Conservation (phyloP, 2,329 filamentous ascomycete genomes). For the Fusarium musae region DNA sequence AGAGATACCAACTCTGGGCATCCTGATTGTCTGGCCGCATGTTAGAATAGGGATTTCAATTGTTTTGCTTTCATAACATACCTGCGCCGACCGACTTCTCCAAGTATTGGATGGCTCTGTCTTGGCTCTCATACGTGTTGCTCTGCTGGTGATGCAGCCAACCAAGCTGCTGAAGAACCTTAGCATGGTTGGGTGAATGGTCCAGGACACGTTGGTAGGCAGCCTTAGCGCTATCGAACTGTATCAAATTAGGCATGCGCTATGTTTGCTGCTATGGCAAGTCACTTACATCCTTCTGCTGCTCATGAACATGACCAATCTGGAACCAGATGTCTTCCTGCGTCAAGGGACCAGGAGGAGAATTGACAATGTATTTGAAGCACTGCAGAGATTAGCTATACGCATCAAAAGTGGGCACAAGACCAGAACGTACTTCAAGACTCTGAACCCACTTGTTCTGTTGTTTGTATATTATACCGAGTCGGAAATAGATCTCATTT, state of each 20-base stretch:
- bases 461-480: slow-evolving; percentile 99
- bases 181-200: slow-evolving; percentile 94
- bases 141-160: slow-evolving; percentile 99
- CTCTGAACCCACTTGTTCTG: slow-evolving; percentile 94
- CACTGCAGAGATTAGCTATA: slow-evolving; percentile 66
- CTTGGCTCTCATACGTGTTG: slow-evolving; percentile 89
- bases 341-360: slow-evolving; percentile 89
- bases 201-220: slow-evolving; percentile 95
- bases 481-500: slow-evolving; percentile 97
- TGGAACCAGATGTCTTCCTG: slow-evolving; percentile 99
- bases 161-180: slow-evolving; percentile 96
- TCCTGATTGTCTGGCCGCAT: slow-evolving; percentile 81
- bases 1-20: slow-evolving; percentile 97
- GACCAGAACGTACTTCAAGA: slow-evolving; percentile 76
- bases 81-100: slow-evolving; percentile 96
- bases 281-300: slow-evolving; percentile 95
- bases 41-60: neutral
- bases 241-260: slow-evolving; percentile 49
- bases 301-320: slow-evolving; percentile 98
- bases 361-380: slow-evolving; percentile 97
- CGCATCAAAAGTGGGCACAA: neutral
- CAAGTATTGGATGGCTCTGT: slow-evolving; percentile 95
- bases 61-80: slow-evolving; percentile 56
- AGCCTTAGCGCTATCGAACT: slow-evolving; percentile 93
- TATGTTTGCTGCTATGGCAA: neutral